These are phyloP conservation scores for Pulveroboletus frians DNA, from an alignment of 768 basidiomycete species.

Conservation along the genomic window DNA sequence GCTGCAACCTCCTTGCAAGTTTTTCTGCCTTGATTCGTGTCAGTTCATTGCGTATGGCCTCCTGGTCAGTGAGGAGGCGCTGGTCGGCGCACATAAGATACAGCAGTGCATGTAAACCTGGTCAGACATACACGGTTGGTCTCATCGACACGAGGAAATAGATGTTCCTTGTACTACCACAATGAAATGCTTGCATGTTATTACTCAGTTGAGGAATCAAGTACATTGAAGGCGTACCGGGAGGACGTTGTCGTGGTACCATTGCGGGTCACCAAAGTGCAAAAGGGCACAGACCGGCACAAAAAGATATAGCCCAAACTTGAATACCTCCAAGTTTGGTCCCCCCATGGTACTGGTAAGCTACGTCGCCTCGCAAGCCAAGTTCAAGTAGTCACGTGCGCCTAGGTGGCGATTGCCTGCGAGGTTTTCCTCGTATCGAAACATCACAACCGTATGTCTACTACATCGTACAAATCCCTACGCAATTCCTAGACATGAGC, in stretches of 20 bases:
- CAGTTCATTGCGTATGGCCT: constrained; percentile 60
- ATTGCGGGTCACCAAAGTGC: constrained; percentile 84
- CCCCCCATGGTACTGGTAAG: constrained; percentile 60
- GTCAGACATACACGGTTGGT: constrained; percentile 41
- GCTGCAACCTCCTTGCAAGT: constrained; percentile 39
- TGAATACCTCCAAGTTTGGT: constrained; percentile 85
- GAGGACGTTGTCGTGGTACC: constrained; percentile 74
- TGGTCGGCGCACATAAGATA: constrained; percentile 25
- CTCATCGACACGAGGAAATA: constrained; percentile 62
- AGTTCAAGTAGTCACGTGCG: too few relatives aligned
- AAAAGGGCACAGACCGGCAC: constrained; percentile 75
- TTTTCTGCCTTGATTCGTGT: constrained; percentile 66
- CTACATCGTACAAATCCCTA: neutral
- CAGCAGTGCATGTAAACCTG: neutral
- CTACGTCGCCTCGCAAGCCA: too few relatives aligned
- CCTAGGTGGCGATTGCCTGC: too few relatives aligned
- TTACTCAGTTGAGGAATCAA: neutral
- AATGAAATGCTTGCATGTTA: neutral
- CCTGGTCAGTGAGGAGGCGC: constrained; percentile 63
- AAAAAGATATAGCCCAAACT: constrained; percentile 82
- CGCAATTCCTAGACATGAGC: neutral
- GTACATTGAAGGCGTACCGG: constrained; percentile 45
- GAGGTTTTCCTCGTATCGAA: too few relatives aligned
- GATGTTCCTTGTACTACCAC: constrained; percentile 61
- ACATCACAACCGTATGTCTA: too few relatives aligned